A percentile compares a stretch with the other conserved stretches of the same genome.
phyloP scores from a whole-genome alignment of 179 eudicot species.

The Camellia oleifera region DNA sequence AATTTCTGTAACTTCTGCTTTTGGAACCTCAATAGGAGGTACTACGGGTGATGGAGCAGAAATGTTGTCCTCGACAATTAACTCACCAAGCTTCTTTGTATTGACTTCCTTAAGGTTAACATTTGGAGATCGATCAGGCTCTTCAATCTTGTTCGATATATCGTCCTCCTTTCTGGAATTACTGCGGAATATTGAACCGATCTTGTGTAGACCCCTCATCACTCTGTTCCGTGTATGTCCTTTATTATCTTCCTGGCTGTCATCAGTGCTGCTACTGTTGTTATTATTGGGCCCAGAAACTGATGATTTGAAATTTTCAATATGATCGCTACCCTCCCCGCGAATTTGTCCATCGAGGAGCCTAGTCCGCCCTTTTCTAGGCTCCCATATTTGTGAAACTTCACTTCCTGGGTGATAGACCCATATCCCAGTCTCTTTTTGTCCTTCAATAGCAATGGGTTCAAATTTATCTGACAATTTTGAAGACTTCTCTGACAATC shows the following conservation, averaged over 20 bases:
- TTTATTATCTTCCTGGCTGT: constrained; percentile 36
- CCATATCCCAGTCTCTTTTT: constrained; percentile 80
- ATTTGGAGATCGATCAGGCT: constrained; percentile 39
- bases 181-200: constrained; percentile 48
- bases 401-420: constrained; percentile 85
- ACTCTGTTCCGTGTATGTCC: constrained; percentile 27
- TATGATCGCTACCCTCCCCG: constrained; percentile 19
- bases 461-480: constrained; percentile 57
- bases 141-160: constrained; percentile 18
- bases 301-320: constrained; percentile 32
- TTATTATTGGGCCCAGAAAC: constrained; percentile 29
- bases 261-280: constrained; percentile 56
- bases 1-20: constrained; percentile 28
- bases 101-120: constrained; percentile 31
- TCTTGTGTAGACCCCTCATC: constrained; percentile 51
- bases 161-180: constrained; percentile 38
- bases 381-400: constrained; percentile 71
- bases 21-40: constrained; percentile 17
- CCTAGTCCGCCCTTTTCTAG: constrained; percentile 65
- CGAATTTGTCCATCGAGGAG: constrained; percentile 34
- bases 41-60: constrained; percentile 14
- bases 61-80: constrained; percentile 46
- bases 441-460: constrained; percentile 69
- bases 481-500: constrained; percentile 26
- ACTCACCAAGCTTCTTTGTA: constrained; percentile 31